Evolutionary conservation across 2,329 filamentous ascomycete species (phyloP).

Genomic region (Paraphaeosphaeria sporulosa): DNA sequence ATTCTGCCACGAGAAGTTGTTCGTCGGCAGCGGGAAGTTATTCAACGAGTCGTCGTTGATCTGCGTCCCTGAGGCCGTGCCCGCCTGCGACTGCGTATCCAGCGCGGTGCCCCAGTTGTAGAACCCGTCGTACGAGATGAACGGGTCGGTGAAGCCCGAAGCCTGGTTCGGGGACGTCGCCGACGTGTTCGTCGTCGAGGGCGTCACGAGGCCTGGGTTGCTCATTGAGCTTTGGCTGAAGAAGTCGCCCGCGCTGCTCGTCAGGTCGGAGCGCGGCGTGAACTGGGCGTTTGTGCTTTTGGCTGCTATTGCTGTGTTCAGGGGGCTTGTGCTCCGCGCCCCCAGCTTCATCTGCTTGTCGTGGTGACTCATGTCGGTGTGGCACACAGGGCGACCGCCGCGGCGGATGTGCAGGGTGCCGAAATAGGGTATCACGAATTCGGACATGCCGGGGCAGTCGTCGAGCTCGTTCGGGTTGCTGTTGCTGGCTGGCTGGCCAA

Average conservation of each 20-base stretch:
- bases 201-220: conserved; percentile 13
- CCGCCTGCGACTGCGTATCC: conserved; percentile 21
- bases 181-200: conserved; percentile 24
- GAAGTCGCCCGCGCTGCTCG: conserved; percentile 14
- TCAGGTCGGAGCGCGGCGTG: conserved; percentile 23
- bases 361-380: background rate
- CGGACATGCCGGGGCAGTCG: conserved; percentile 24
- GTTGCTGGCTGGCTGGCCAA: conserved; percentile 14
- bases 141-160: conserved; percentile 30
- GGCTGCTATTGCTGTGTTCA: background rate
- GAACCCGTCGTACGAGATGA: conserved; percentile 51
- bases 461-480: background rate
- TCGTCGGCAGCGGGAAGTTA: conserved; percentile 43
- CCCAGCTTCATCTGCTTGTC: background rate
- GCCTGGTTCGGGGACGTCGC: conserved; percentile 19
- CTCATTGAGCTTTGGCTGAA: conserved; percentile 1
- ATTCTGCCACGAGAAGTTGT: conserved; percentile 49
- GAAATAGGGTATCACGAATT: conserved; percentile 52
- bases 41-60: conserved; percentile 43
- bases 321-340: background rate
- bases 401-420: conserved; percentile 50
- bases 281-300: conserved; percentile 6
- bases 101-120: conserved; percentile 43
- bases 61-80: conserved; percentile 19
- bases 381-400: conserved; percentile 32